phyloP scores from a whole-genome alignment of 2,329 filamentous ascomycete species.

The Cladosporium sp. region DNA sequence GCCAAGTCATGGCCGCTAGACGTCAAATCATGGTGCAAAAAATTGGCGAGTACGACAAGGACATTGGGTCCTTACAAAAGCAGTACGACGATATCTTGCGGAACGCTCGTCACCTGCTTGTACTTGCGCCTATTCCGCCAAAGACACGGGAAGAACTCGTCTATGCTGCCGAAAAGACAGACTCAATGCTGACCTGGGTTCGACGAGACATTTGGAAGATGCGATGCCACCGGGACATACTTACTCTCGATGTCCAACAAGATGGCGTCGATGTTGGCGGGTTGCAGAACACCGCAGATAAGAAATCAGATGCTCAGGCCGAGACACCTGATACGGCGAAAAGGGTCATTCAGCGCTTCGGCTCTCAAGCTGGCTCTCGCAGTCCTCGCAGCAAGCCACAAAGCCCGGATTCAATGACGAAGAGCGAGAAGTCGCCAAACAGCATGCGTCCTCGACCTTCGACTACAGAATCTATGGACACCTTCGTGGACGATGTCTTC shows the following conservation, averaged over 20 bases:
- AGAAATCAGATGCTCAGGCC: constrained; percentile 14
- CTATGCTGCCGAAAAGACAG: constrained; percentile 78
- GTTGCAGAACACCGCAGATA: constrained; percentile 23
- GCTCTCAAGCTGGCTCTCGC: constrained; percentile 23
- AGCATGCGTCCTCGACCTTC: constrained; percentile 14
- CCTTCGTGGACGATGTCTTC: constrained; percentile 44
- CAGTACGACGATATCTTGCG: constrained; percentile 79
- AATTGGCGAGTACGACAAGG: constrained; percentile 79
- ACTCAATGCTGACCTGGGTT: constrained; percentile 91
- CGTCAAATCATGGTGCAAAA: constrained; percentile 80
- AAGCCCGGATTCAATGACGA: constrained; percentile 28
- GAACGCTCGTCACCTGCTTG: constrained; percentile 85
- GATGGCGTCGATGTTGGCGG: constrained; percentile 50
- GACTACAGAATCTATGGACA: constrained; percentile 34
- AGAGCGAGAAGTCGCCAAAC: constrained; percentile 17
- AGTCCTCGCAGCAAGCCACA: constrained; percentile 26
- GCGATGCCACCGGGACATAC: constrained; percentile 85
- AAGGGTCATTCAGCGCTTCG: constrained; percentile 28
- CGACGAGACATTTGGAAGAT: constrained; percentile 90
- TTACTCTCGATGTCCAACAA: constrained; percentile 81
- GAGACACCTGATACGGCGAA: constrained; percentile 25
- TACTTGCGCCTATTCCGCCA: constrained; percentile 86
- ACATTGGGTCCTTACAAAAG: constrained; percentile 69
- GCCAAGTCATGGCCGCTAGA: constrained; percentile 80
- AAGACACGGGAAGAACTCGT: constrained; percentile 85